These are phyloP conservation scores for Drosera spatulata DNA, from an alignment of 179 eudicot genomes.

Conservation along the genomic window DNA sequence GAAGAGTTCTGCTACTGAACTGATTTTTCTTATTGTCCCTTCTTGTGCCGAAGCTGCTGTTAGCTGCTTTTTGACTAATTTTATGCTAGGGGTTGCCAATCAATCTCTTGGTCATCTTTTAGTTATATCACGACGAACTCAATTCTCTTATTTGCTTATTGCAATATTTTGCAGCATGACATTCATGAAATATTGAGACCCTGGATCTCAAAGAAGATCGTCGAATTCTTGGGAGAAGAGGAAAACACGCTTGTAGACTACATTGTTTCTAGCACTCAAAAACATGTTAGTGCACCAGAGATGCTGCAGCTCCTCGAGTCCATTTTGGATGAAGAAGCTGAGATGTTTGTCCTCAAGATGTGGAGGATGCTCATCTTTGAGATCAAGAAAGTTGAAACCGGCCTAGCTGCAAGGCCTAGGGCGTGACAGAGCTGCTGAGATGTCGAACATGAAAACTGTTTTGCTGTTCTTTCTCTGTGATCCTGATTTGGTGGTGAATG, in stretches of 20 bases:
- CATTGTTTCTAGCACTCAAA: slow-evolving; percentile 68
- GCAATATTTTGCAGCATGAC: slow-evolving; percentile 36
- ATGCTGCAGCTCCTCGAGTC: slow-evolving; percentile 79
- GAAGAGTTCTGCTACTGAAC: not conserved
- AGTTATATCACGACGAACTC: not conserved
- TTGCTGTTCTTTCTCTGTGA: too few relatives aligned
- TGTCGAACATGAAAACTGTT: too few relatives aligned
- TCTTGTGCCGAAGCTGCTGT: too few relatives aligned
- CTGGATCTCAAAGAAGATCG: slow-evolving; percentile 92
- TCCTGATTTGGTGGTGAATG: too few relatives aligned
- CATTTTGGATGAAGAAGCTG: slow-evolving; percentile 93
- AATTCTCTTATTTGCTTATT: not conserved
- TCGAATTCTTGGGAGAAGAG: slow-evolving; percentile 89
- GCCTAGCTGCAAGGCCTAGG: slow-evolving; percentile 44
- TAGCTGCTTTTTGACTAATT: too few relatives aligned
- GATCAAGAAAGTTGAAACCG: slow-evolving; percentile 81
- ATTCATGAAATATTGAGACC: slow-evolving; percentile 92
- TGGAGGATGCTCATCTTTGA: slow-evolving; percentile 99
- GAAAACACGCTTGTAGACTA: slow-evolving; percentile 80
- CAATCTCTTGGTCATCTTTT: too few relatives aligned
- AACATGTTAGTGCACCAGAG: slow-evolving; percentile 63
- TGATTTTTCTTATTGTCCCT: too few relatives aligned
- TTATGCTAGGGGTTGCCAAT: too few relatives aligned
- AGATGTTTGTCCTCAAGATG: slow-evolving; percentile 99
- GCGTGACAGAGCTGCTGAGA: slow-evolving; percentile 20